Conservation (phyloP, 192 early-diverging fungal genomes). For the Podila minutissima region DNA sequence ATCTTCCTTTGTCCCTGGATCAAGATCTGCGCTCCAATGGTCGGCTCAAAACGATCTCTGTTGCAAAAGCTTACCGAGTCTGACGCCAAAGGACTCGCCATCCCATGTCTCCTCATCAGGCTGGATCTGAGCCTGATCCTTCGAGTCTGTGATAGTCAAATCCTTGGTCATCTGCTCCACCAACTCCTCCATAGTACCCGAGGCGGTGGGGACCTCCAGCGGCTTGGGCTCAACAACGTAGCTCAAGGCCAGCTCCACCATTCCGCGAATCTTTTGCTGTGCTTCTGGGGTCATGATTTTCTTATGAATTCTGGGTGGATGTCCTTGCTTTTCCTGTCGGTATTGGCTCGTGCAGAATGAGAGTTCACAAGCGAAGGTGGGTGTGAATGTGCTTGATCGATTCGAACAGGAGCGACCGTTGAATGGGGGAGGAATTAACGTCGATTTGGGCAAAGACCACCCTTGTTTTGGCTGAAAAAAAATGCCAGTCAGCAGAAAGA, state of each 20-base stretch:
- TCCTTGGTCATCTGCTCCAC: constrained; percentile 14
- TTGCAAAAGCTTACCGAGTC: constrained; percentile 18
- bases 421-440: too few relatives aligned
- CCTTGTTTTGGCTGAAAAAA: too few relatives aligned
- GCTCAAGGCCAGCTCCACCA: constrained; percentile 41
- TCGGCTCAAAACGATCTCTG: not conserved
- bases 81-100: constrained; percentile 38
- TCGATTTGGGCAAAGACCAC: too few relatives aligned
- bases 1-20: too few relatives aligned
- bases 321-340: too few relatives aligned
- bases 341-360: too few relatives aligned
- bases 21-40: not conserved
- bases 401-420: too few relatives aligned
- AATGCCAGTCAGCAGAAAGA: too few relatives aligned
- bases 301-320: too few relatives aligned
- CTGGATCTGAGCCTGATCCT: not conserved
- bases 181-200: constrained; percentile 33
- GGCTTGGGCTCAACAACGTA: constrained; percentile 40
- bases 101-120: constrained; percentile 36
- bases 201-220: constrained; percentile 28
- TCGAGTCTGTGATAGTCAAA: constrained; percentile 2
- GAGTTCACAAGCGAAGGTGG: too few relatives aligned
- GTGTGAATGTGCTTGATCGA: too few relatives aligned
- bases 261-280: constrained; percentile 41
- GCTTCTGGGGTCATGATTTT: constrained; percentile 35